A percentile compares a stretch with the other conserved stretches of the same genome.
Conservation (phyloP, 2,329 filamentous ascomycete genomes). For the Scedosporium aurantiacum region DNA sequence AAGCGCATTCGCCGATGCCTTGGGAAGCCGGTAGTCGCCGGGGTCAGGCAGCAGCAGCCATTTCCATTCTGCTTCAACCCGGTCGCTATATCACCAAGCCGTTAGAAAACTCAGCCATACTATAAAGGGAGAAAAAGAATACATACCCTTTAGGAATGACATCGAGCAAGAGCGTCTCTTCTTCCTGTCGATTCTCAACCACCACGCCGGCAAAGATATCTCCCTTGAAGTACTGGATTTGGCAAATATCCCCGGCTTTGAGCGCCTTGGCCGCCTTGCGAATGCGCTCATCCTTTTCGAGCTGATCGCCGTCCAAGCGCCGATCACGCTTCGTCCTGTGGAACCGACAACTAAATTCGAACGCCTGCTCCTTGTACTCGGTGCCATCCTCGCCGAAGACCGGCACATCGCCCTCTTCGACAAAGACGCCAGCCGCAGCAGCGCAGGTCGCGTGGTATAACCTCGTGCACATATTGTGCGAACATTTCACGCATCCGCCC, state of each 20-base stretch:
- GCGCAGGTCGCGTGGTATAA: conserved; percentile 95
- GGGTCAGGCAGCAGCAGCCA: conserved; percentile 67
- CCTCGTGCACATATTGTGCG: conserved; percentile 82
- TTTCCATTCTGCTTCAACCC: conserved; percentile 73
- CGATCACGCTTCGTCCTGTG: conserved; percentile 81
- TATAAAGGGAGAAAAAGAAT: conserved; percentile 36
- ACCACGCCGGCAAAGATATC: conserved; percentile 89
- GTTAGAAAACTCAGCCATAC: neutral
- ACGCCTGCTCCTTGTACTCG: conserved; percentile 84
- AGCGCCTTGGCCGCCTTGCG: conserved; percentile 57
- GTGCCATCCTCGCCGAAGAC: conserved; percentile 83
- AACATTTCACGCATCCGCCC: conserved; percentile 96
- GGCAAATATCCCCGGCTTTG: conserved; percentile 65
- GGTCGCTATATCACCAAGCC: conserved; percentile 29
- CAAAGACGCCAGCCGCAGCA: conserved; percentile 79
- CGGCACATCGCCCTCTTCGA: conserved; percentile 76
- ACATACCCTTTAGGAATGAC: conserved; percentile 61
- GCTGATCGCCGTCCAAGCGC: conserved; percentile 53
- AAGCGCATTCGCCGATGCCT: conserved; percentile 61
- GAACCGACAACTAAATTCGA: conserved; percentile 90
- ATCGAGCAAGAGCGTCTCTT: conserved; percentile 68
- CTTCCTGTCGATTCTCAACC: conserved; percentile 67
- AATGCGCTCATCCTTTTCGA: conserved; percentile 62
- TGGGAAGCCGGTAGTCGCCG: conserved; percentile 59
- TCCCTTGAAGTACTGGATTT: conserved; percentile 72